Base-by-base conservation (phyloP, 495 filamentous ascomycete genomes). In the Aspergillus carlsbadensis region DNA sequence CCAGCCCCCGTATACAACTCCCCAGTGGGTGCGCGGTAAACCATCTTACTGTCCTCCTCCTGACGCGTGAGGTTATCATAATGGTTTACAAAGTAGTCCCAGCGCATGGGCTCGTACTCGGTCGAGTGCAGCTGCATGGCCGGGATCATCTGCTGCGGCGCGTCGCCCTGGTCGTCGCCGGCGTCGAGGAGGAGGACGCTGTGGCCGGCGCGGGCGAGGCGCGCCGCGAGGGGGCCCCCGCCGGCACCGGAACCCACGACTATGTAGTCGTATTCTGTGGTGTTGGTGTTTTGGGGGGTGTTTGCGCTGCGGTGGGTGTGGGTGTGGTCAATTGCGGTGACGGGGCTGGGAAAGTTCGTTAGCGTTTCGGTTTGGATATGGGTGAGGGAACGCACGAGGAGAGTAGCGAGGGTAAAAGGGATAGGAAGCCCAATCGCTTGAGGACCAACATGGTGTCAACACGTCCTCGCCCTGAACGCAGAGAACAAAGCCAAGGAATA, bases 181-280 rank as follows among this genome's bases (percentile, higher is more conserved):
- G 86, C 82, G 60, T 89, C 85, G 39, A 89, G 72, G 10, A 89
- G 68, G 5, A 87, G 75, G 1, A 81, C 82, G 36, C 74, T 81
- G 59, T 81, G 79, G 11, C 83, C 84, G 21, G 81, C 83, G 21
- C 80, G 67, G 3, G 84, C 85, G 10, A 88, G 80, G 13, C 83
- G 78, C 10, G 79, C 78, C 0, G 85, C 85, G 3, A 89, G 63
- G 8, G 84, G 83, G 5, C 83, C 84, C 10, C 86, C 85, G 15
- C 86, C 86, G 4, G 85, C 81, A 17, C 85, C 86, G 34, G 77
- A 81, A 33, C 86, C 86, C 0, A 88, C 81, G 18, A 89, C 75
- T 52, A 89, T 78, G 66, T 87, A 88, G 55, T 88, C 86, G 64
- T 87, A 87, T 20, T 67, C 70, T 1, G 64, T 64, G 41, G 69